phyloP scores from a whole-genome alignment of 1,284 basidiomycete genomes.

The Anthracocystis setariae region DNA sequence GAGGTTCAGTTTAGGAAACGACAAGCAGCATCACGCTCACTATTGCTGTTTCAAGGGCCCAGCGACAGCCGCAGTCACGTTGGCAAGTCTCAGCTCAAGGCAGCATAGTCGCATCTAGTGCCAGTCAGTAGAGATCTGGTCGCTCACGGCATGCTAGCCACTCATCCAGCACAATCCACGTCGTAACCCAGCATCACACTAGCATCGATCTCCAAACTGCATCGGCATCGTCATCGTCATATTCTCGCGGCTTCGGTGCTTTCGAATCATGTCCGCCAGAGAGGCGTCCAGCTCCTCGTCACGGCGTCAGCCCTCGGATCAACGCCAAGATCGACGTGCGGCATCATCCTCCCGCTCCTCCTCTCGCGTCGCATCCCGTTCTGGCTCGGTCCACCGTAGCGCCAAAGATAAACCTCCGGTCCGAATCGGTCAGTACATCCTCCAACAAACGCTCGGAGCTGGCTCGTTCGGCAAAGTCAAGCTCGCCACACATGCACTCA shows the following conservation, averaged over 20 bases:
- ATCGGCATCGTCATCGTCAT: too few relatives aligned
- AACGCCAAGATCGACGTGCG: constrained; percentile 14
- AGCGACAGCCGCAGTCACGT: too few relatives aligned
- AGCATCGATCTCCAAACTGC: background rate
- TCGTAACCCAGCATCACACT: background rate
- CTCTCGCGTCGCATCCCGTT: constrained; percentile 31
- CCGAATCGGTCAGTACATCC: constrained; percentile 64
- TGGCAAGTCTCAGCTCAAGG: too few relatives aligned
- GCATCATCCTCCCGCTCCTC: constrained; percentile 34
- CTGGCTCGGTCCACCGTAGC: constrained; percentile 27
- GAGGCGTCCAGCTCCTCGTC: constrained; percentile 17
- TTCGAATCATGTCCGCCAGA: constrained; percentile 19
- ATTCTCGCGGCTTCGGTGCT: background rate
- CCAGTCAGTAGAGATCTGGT: background rate
- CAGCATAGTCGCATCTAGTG: background rate
- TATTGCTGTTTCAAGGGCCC: too few relatives aligned
- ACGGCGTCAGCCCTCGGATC: constrained; percentile 33
- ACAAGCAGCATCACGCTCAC: too few relatives aligned
- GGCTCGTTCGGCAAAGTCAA: constrained; percentile 99
- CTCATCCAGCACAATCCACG: background rate
- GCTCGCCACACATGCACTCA: constrained; percentile 92
- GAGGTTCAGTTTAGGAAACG: too few relatives aligned
- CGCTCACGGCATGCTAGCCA: too few relatives aligned
- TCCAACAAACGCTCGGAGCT: constrained; percentile 71
- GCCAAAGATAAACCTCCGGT: constrained; percentile 51